Evolutionary conservation across 495 filamentous ascomycete species (phyloP).

Genomic region (Tuber aestivum): DNA sequence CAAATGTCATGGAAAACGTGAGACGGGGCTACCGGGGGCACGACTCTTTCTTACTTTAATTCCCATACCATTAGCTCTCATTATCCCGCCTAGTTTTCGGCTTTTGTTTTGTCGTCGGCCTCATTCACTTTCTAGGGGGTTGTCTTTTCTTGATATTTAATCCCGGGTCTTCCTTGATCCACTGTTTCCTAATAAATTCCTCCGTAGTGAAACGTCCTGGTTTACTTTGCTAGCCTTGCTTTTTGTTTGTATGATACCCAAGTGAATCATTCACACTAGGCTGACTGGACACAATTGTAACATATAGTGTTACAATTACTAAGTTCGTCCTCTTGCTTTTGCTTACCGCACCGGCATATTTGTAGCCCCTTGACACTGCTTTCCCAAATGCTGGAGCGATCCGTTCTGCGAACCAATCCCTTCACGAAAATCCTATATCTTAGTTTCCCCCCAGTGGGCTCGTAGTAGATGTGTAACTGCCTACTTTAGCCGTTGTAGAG

Average conservation of each 20-base stretch:
- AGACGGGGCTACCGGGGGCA: background rate
- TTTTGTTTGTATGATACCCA: slow-evolving; percentile 8
- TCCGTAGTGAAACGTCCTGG: background rate
- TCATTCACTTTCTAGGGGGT: background rate
- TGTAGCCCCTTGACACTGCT: background rate
- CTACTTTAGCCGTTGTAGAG: background rate
- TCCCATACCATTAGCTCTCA: background rate
- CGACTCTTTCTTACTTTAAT: background rate
- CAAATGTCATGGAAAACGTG: background rate
- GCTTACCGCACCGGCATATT: background rate
- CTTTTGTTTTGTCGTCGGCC: slow-evolving; percentile 7
- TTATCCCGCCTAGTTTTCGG: background rate
- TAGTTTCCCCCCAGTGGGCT: background rate
- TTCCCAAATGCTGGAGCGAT: background rate
- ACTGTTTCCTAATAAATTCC: slow-evolving; percentile 5
- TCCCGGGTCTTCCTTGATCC: background rate
- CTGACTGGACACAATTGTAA: background rate
- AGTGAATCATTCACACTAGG: background rate
- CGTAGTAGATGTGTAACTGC: background rate
- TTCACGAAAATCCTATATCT: background rate
- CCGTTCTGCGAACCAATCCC: background rate
- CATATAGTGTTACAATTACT: background rate
- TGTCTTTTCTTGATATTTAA: background rate
- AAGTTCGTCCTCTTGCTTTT: background rate
- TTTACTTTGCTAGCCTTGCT: slow-evolving; percentile 9